Percentiles rank a stretch among this genome's conserved stretches.
Evolutionary conservation across 1,139 yeast genomes (phyloP).

Genomic region (Blastobotrys arbuscula): DNA sequence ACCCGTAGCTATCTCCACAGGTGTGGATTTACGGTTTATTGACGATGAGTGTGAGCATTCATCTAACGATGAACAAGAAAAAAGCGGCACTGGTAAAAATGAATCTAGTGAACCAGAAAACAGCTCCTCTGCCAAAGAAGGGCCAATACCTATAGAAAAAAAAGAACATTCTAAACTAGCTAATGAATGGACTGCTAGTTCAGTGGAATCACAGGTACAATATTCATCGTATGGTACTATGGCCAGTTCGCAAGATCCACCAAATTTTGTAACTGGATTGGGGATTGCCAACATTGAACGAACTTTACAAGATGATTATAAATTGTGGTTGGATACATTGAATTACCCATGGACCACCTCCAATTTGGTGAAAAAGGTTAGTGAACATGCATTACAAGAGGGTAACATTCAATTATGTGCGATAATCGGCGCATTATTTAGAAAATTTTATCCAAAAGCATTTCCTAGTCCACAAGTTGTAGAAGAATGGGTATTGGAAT

Average conservation of each 20-base stretch:
- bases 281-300: conserved; percentile 1
- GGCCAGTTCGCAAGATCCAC: conserved; percentile 4
- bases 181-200: conserved; percentile 4
- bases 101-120: neutral
- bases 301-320: conserved; percentile 3
- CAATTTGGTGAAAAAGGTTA: conserved; percentile 41
- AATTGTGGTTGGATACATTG: conserved; percentile 30
- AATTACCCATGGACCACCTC: conserved; percentile 47
- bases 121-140: neutral
- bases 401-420: conserved; percentile 66
- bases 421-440: conserved; percentile 54
- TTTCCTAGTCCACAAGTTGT: conserved; percentile 20
- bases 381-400: conserved; percentile 51
- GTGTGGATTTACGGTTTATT: neutral
- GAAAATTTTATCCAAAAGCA: conserved; percentile 37
- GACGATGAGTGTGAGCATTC: conserved; percentile 4
- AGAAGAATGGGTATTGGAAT: conserved; percentile 46
- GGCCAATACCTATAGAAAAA: neutral
- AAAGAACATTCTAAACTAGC: conserved; percentile 4
- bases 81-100: neutral
- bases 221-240: conserved; percentile 1
- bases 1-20: conserved; percentile 10
- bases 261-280: neutral
- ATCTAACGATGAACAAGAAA: neutral
- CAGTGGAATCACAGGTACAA: neutral